These are phyloP conservation scores for Ganoderma sp. DNA, from an alignment of 1,284 basidiomycete genomes.

Conservation along the genomic window DNA sequence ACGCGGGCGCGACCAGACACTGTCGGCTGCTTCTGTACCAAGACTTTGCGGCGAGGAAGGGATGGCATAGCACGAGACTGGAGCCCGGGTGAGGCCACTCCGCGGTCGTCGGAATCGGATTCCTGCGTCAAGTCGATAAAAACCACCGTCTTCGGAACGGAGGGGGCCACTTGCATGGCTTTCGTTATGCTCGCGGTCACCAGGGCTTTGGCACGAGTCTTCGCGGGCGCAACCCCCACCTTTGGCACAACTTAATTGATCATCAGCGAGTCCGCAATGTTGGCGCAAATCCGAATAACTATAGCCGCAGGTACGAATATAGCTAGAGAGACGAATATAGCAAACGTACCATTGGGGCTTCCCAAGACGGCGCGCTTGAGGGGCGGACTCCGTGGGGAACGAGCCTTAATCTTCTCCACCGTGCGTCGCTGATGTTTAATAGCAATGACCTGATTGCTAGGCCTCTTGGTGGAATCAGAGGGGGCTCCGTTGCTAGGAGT, in stretches of 20 bases:
- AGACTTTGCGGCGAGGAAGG: slow-evolving; percentile 3
- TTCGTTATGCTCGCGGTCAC: slow-evolving; percentile 9
- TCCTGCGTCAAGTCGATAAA: slow-evolving; percentile 38
- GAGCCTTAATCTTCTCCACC: slow-evolving; percentile 16
- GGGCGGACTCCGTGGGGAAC: slow-evolving; percentile 13
- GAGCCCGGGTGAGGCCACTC: background rate
- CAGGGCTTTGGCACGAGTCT: slow-evolving; percentile 9
- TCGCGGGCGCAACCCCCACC: slow-evolving; percentile 2
- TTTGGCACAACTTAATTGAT: slow-evolving; percentile 14
- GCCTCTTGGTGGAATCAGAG: background rate
- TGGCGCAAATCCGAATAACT: background rate
- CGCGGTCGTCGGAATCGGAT: slow-evolving; percentile 30
- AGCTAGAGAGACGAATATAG: background rate
- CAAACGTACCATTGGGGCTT: slow-evolving; percentile 19
- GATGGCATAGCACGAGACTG: slow-evolving; percentile 22
- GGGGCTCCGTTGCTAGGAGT: background rate
- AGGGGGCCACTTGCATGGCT: slow-evolving; percentile 14
- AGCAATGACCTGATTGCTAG: slow-evolving; percentile 7
- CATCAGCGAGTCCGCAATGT: background rate
- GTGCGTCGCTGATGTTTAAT: slow-evolving; percentile 17
- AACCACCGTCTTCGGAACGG: slow-evolving; percentile 18
- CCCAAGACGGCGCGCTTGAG: slow-evolving; percentile 20
- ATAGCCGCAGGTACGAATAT: background rate
- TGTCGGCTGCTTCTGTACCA: slow-evolving; percentile 21
- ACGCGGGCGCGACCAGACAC: slow-evolving; percentile 7